Conservation (phyloP, 371 early-diverging fungal genomes). For the Blakeslea trispora region DNA sequence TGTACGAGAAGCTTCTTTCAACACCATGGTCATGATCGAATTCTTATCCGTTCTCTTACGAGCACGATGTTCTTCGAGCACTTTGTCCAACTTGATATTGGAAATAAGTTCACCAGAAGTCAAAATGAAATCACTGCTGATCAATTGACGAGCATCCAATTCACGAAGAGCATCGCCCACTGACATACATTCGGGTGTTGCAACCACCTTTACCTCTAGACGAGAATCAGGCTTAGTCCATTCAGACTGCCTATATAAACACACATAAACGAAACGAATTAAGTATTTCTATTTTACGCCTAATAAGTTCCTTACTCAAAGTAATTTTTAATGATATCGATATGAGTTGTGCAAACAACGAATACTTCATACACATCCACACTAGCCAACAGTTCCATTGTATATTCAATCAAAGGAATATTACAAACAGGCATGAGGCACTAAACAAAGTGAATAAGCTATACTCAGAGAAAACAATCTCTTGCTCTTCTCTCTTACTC, state of each 20-base stretch:
- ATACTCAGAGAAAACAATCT: too few relatives aligned
- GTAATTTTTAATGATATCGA: conserved; percentile 82
- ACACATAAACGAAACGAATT: background rate
- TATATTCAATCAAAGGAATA: conserved; percentile 93
- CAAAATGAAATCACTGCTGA: conserved; percentile 89
- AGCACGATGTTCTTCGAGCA: conserved; percentile 79
- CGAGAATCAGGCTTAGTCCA: conserved; percentile 69
- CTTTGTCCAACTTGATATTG: conserved; percentile 79
- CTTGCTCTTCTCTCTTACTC: conserved; percentile 59
- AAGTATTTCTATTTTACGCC: too few relatives aligned
- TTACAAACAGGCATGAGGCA: conserved; percentile 94
- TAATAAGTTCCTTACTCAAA: conserved; percentile 59
- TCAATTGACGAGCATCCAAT: conserved; percentile 80
- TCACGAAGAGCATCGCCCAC: conserved; percentile 95
- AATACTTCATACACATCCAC: conserved; percentile 87
- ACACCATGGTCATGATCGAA: conserved; percentile 94
- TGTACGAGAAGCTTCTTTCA: conserved; percentile 63
- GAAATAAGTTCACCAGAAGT: conserved; percentile 90
- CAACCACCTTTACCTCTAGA: conserved; percentile 72
- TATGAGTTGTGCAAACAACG: conserved; percentile 82
- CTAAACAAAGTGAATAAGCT: conserved; percentile 36
- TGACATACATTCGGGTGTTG: conserved; percentile 77
- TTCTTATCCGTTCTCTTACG: conserved; percentile 74
- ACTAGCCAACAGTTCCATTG: conserved; percentile 85
- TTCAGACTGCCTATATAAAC: conserved; percentile 56